A percentile compares a stretch with the other conserved stretches of the same genome.
Evolutionary conservation across 1,284 basidiomycete genomes (phyloP).

Genomic region (Boletus sp.): DNA sequence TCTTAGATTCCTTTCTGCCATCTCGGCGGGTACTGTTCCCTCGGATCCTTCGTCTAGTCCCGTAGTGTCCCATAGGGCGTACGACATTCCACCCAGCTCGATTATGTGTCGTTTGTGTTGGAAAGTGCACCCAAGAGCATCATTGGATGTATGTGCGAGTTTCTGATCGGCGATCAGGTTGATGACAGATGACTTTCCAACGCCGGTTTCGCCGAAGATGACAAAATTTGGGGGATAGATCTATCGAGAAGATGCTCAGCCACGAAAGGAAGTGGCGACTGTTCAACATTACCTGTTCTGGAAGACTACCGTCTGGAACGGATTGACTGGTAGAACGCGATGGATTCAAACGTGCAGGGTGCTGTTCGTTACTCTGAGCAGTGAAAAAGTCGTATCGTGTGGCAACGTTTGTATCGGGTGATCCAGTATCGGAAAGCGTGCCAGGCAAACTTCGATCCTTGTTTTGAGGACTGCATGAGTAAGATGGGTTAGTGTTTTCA

Average conservation of each 20-base stretch:
- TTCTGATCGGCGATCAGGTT: conserved; percentile 14
- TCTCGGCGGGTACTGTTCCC: conserved; percentile 15
- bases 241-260: neutral
- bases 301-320: neutral
- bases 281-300: neutral
- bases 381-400: neutral
- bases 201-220: conserved; percentile 14
- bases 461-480: neutral
- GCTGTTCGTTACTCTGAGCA: neutral
- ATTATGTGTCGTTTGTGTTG: neutral
- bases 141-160: conserved; percentile 4
- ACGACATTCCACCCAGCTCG: neutral
- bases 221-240: conserved; percentile 6
- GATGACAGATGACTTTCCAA: conserved; percentile 16
- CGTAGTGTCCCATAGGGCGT: conserved; percentile 13
- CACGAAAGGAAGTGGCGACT: neutral
- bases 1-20: conserved; percentile 12
- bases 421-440: neutral
- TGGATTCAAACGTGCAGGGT: neutral
- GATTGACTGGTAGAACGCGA: neutral
- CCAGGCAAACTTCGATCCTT: neutral
- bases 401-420: neutral
- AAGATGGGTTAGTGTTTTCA: neutral
- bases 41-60: conserved; percentile 14
- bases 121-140: conserved; percentile 10